Percentiles rank a stretch among this genome's conserved stretches.
These are phyloP conservation scores for Kuraishia hungarica DNA, from an alignment of 805 yeast species.

Conservation along the genomic window DNA sequence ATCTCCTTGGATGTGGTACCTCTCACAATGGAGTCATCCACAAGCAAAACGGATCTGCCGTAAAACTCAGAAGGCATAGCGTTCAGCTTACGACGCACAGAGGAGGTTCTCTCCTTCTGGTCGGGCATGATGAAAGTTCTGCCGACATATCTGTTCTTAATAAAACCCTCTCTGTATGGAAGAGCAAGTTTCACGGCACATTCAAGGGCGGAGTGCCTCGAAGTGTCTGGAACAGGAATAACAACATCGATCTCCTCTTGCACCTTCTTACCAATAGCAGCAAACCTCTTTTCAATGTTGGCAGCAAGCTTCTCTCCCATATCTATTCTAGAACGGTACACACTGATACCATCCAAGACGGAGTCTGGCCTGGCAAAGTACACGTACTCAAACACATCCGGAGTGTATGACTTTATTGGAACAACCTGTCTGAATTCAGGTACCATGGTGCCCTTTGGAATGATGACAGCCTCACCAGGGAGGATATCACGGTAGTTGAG, in stretches of 20 bases:
- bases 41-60: constrained; percentile 77
- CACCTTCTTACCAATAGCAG: constrained; percentile 30
- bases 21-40: constrained; percentile 95
- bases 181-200: constrained; percentile 74
- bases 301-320: constrained; percentile 91
- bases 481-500: constrained; percentile 67
- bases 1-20: constrained; percentile 97
- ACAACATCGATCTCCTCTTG: constrained; percentile 77
- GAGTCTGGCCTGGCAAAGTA: constrained; percentile 98
- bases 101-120: constrained; percentile 87
- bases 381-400: constrained; percentile 95
- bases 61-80: constrained; percentile 93
- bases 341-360: constrained; percentile 93
- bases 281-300: constrained; percentile 41
- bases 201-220: constrained; percentile 92
- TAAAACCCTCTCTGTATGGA: constrained; percentile 95
- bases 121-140: constrained; percentile 98
- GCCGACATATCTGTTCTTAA: constrained; percentile 94
- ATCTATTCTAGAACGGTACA: constrained; percentile 82
- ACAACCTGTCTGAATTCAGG: constrained; percentile 88
- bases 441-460: constrained; percentile 62
- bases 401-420: constrained; percentile 70
- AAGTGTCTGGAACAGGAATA: constrained; percentile 96
- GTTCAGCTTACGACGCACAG: constrained; percentile 89
- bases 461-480: constrained; percentile 96